These are phyloP conservation scores for Colletotrichum sp. DNA, from an alignment of 2,329 filamentous ascomycete genomes.

Conservation along the genomic window DNA sequence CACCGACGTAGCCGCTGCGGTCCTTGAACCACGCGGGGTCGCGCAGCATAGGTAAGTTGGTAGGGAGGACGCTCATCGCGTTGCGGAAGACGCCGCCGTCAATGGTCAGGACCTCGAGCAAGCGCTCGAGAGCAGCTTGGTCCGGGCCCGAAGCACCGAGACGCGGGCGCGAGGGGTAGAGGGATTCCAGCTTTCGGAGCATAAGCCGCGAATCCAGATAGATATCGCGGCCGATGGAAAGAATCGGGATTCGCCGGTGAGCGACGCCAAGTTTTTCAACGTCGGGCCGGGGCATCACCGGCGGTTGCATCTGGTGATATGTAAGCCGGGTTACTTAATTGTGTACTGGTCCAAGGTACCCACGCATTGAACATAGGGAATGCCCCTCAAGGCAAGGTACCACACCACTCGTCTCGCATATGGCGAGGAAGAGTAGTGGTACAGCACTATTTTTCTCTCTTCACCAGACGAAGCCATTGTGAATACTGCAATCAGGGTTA, in stretches of 20 bases:
- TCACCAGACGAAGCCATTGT: constrained; percentile 3
- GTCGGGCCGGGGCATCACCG: constrained; percentile 70
- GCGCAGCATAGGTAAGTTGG: constrained; percentile 55
- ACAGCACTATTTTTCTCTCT: constrained; percentile 55
- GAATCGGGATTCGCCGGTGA: constrained; percentile 73
- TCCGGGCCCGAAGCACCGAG: constrained; percentile 42
- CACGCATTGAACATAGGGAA: constrained; percentile 73
- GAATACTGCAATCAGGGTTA: not conserved
- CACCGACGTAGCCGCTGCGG: constrained; percentile 43
- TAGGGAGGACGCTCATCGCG: constrained; percentile 61
- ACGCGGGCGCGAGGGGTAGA: constrained; percentile 50
- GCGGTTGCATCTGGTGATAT: constrained; percentile 63
- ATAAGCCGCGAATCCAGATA: constrained; percentile 76
- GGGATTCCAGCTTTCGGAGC: constrained; percentile 64
- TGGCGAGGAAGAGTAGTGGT: constrained; percentile 70
- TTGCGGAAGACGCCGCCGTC: constrained; percentile 63
- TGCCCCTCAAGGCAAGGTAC: constrained; percentile 71
- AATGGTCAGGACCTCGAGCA: constrained; percentile 61
- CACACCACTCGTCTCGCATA: constrained; percentile 68
- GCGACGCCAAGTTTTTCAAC: constrained; percentile 63
- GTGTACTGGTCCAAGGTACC: constrained; percentile 28
- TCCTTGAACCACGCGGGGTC: constrained; percentile 67
- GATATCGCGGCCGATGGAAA: constrained; percentile 70
- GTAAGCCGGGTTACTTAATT: not conserved
- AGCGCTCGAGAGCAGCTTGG: constrained; percentile 52